These are phyloP conservation scores for Diaporthe aspalathi DNA, from an alignment of 2,329 filamentous ascomycete genomes.

Conservation along the genomic window DNA sequence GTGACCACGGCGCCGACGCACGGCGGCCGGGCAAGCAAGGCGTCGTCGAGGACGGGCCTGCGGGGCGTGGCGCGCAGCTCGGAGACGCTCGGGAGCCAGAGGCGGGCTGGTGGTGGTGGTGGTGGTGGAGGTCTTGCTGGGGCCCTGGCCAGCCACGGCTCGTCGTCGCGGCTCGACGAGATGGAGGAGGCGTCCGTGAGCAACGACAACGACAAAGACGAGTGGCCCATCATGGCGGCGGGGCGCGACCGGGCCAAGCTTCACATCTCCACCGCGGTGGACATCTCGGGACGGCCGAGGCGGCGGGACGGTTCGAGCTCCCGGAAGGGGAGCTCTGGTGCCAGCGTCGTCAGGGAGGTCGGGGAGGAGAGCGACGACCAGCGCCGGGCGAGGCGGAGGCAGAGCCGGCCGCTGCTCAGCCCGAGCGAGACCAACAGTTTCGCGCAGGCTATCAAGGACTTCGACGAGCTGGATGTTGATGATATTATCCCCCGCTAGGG, in stretches of 20 bases:
- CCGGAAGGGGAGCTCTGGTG: slow-evolving; percentile 39
- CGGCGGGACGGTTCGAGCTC: slow-evolving; percentile 12
- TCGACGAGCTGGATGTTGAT: slow-evolving; percentile 50
- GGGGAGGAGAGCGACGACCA: slow-evolving; percentile 21
- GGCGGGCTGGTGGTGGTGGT: slow-evolving; percentile 29
- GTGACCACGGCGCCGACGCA: slow-evolving; percentile 25
- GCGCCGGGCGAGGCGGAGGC: slow-evolving; percentile 11
- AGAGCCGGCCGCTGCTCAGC: slow-evolving; percentile 41
- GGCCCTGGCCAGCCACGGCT: background rate
- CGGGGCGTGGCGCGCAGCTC: slow-evolving; percentile 38
- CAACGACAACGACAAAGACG: background rate
- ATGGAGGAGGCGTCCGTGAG: background rate
- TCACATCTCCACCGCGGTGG: slow-evolving; percentile 3
- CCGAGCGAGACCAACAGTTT: slow-evolving; percentile 42
- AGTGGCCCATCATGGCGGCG: background rate
- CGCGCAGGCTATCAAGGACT: slow-evolving; percentile 51
- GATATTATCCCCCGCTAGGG: slow-evolving; percentile 30
- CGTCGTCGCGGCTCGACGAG: slow-evolving; percentile 38
- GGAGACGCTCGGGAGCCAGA: slow-evolving; percentile 35
- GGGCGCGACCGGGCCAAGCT: slow-evolving; percentile 18
- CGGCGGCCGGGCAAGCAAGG: slow-evolving; percentile 28
- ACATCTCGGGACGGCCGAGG: background rate
- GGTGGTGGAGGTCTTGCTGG: background rate
- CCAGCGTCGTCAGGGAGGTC: slow-evolving; percentile 10
- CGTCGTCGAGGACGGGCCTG: slow-evolving; percentile 25